Evolutionary conservation across 192 early-diverging fungal species (phyloP).

Genomic region (Entomortierella parvispora): DNA sequence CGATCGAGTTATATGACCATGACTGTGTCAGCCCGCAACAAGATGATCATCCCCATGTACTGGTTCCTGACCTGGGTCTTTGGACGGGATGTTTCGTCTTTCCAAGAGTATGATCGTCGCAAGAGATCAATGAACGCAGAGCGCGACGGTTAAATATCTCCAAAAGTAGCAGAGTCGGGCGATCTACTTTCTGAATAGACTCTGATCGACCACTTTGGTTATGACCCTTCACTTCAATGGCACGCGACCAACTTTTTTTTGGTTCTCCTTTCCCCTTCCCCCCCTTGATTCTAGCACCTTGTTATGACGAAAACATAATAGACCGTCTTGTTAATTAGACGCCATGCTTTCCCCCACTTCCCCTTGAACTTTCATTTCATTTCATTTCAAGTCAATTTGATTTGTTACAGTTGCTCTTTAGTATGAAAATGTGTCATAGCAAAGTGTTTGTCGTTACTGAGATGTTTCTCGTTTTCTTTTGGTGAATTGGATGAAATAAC

Average conservation of each 20-base stretch:
- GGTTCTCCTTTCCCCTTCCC: too few relatives aligned
- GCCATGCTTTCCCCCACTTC: too few relatives aligned
- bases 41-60: slow-evolving; percentile 78
- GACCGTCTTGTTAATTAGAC: too few relatives aligned
- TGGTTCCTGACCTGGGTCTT: slow-evolving; percentile 65
- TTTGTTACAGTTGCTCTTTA: too few relatives aligned
- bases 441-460: not conserved
- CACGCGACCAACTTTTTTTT: too few relatives aligned
- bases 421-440: too few relatives aligned
- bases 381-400: too few relatives aligned
- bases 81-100: slow-evolving; percentile 56
- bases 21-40: slow-evolving; percentile 74
- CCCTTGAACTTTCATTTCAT: too few relatives aligned
- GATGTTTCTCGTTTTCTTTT: not conserved
- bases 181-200: not conserved
- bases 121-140: slow-evolving; percentile 35
- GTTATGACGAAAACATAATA: too few relatives aligned
- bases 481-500: not conserved
- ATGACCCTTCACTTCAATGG: too few relatives aligned
- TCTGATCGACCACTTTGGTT: not conserved
- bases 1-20: slow-evolving; percentile 77
- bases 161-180: not conserved
- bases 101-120: slow-evolving; percentile 46
- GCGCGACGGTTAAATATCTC: slow-evolving; percentile 13
- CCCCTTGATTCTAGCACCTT: too few relatives aligned